Percentiles rank a stretch among this genome's conserved stretches.
Conservation (phyloP, 1,284 basidiomycete species). For the Moesziomyces aphidis region DNA sequence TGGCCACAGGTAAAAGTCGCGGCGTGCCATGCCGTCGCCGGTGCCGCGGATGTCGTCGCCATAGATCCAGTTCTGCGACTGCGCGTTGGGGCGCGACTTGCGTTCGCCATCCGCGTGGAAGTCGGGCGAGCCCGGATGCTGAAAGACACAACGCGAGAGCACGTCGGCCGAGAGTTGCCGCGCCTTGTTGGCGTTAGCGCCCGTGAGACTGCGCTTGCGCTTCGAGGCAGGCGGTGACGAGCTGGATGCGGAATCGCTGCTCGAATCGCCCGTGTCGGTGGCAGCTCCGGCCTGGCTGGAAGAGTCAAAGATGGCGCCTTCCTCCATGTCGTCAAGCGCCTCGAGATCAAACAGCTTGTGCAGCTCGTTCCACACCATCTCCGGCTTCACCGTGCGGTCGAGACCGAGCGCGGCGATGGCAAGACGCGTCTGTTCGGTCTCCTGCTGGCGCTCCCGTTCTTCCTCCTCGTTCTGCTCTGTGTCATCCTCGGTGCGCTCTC, state of each 20-base stretch:
- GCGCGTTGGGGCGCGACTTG: slow-evolving; percentile 16
- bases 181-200: slow-evolving; percentile 1
- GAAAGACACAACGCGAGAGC: slow-evolving; percentile 27
- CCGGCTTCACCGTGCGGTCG: slow-evolving; percentile 23
- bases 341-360: slow-evolving; percentile 53
- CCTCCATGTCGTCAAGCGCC: slow-evolving; percentile 57
- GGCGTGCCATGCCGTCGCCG: slow-evolving; percentile 42
- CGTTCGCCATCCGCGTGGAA: slow-evolving; percentile 22
- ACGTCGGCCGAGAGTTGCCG: slow-evolving; percentile 14
- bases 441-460: slow-evolving; percentile 33
- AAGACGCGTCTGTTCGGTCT: slow-evolving; percentile 22
- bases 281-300: slow-evolving; percentile 40
- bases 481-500: slow-evolving; percentile 35
- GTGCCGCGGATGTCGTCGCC: slow-evolving; percentile 37
- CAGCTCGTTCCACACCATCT: slow-evolving; percentile 52
- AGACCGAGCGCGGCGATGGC: slow-evolving; percentile 45
- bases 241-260: slow-evolving; percentile 22
- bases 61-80: slow-evolving; percentile 42
- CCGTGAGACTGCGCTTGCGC: slow-evolving; percentile 13
- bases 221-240: slow-evolving; percentile 9
- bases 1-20: slow-evolving; percentile 49
- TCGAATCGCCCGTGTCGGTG: slow-evolving; percentile 29
- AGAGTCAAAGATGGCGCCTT: slow-evolving; percentile 44
- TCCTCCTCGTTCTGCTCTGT: slow-evolving; percentile 35
- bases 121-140: slow-evolving; percentile 47